phyloP scores from a whole-genome alignment of 768 basidiomycete genomes.

The Amanita molliuscula region DNA sequence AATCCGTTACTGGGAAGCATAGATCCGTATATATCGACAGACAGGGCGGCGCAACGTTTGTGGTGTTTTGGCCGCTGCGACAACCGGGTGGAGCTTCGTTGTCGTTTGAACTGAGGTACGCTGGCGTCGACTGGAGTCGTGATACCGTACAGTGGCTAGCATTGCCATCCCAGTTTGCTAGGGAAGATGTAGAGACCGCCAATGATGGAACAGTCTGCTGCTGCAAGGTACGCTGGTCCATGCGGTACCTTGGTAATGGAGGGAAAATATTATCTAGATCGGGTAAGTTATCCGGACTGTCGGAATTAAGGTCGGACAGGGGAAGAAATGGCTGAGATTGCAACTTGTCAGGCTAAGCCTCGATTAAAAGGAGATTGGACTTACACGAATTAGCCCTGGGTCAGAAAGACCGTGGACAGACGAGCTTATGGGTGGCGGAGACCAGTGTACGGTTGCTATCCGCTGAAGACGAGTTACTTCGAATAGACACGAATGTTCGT shows the following conservation, averaged over 20 bases:
- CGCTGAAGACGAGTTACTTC: neutral
- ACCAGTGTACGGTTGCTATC: neutral
- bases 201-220: neutral
- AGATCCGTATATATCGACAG: neutral
- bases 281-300: neutral
- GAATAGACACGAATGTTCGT: neutral
- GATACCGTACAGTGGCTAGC: neutral
- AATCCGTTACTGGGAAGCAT: neutral
- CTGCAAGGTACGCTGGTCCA: neutral
- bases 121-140: neutral
- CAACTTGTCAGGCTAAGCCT: neutral
- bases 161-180: constrained; percentile 5
- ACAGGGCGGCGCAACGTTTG: neutral
- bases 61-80: neutral
- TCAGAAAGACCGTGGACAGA: neutral
- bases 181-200: neutral
- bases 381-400: neutral
- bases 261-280: neutral
- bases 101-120: neutral
- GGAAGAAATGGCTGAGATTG: neutral
- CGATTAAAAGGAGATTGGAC: neutral
- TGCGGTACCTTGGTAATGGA: neutral
- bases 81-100: neutral
- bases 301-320: neutral
- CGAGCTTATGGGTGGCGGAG: neutral